Evolutionary conservation across 208 protist species (phyloP).

Genomic region (Leishmania arabica): DNA sequence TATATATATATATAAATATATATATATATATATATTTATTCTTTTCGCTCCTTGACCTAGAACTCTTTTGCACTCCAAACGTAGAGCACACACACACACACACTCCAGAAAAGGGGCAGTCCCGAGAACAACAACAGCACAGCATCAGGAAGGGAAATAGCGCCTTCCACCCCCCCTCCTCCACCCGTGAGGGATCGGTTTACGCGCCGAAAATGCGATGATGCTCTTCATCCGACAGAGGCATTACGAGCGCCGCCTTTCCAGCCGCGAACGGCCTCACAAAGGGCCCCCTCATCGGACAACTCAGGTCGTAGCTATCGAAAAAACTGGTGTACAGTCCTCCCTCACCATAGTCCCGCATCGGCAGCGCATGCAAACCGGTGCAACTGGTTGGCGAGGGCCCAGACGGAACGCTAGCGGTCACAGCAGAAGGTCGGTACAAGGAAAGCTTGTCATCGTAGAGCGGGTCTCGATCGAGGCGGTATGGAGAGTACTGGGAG

Average conservation of each 20-base stretch:
- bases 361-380: background rate
- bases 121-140: background rate
- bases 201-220: slow-evolving; percentile 20
- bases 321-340: slow-evolving; percentile 33
- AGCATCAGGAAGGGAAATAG: background rate
- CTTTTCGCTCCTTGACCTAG: too few relatives aligned
- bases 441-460: slow-evolving; percentile 13
- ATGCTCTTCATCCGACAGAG: slow-evolving; percentile 28
- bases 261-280: background rate
- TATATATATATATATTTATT: too few relatives aligned
- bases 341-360: slow-evolving; percentile 16
- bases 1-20: too few relatives aligned
- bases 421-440: background rate
- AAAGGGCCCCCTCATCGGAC: background rate
- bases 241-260: slow-evolving; percentile 8
- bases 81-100: too few relatives aligned
- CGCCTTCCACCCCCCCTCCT: too few relatives aligned
- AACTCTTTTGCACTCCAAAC: too few relatives aligned
- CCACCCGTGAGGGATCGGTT: background rate
- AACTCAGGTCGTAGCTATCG: slow-evolving; percentile 22
- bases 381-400: slow-evolving; percentile 10
- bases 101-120: background rate
- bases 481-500: slow-evolving; percentile 75
- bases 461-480: slow-evolving; percentile 62
- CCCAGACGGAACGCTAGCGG: background rate